Evolutionary conservation across 495 filamentous ascomycete genomes (phyloP).

Genomic region (Astrothelium subdiscretum): DNA sequence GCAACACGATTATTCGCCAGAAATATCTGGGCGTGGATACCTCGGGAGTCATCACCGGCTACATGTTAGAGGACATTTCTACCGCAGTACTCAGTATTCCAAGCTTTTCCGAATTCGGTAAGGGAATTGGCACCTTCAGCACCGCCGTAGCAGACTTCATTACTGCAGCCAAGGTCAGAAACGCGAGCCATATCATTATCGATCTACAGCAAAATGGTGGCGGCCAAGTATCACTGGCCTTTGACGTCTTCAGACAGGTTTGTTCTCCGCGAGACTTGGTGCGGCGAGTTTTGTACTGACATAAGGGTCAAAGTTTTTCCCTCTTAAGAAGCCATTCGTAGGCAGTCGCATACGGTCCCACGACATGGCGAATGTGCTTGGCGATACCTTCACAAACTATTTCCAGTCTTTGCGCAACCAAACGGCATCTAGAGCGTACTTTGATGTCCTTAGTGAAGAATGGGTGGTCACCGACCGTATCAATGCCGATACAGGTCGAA

Average conservation of each 20-base stretch:
- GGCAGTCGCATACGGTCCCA: slow-evolving; percentile 37
- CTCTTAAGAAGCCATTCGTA: slow-evolving; percentile 31
- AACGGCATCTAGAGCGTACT: background rate
- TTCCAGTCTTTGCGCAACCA: slow-evolving; percentile 15
- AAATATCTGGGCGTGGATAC: slow-evolving; percentile 11
- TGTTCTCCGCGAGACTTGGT: no score
- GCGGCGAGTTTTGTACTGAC: no score
- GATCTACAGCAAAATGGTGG: slow-evolving; percentile 45
- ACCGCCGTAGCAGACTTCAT: slow-evolving; percentile 34
- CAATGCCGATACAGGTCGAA: slow-evolving; percentile 32
- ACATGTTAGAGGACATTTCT: slow-evolving; percentile 26
- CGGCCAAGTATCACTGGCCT: slow-evolving; percentile 33
- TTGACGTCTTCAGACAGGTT: slow-evolving; percentile 39
- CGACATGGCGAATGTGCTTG: slow-evolving; percentile 31
- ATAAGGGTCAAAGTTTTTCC: no score
- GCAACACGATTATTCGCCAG: slow-evolving; percentile 6
- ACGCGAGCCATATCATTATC: slow-evolving; percentile 37
- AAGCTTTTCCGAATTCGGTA: slow-evolving; percentile 30
- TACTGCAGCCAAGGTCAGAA: slow-evolving; percentile 21
- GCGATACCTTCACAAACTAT: slow-evolving; percentile 30
- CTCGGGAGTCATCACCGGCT: slow-evolving; percentile 26
- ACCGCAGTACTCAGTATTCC: slow-evolving; percentile 41
- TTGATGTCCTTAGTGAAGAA: slow-evolving; percentile 17
- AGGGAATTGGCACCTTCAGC: slow-evolving; percentile 28
- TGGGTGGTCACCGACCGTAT: slow-evolving; percentile 34